Evolutionary conservation across 352 stramenopile genomes (phyloP).

Genomic region (Phytopythium sindhum): DNA sequence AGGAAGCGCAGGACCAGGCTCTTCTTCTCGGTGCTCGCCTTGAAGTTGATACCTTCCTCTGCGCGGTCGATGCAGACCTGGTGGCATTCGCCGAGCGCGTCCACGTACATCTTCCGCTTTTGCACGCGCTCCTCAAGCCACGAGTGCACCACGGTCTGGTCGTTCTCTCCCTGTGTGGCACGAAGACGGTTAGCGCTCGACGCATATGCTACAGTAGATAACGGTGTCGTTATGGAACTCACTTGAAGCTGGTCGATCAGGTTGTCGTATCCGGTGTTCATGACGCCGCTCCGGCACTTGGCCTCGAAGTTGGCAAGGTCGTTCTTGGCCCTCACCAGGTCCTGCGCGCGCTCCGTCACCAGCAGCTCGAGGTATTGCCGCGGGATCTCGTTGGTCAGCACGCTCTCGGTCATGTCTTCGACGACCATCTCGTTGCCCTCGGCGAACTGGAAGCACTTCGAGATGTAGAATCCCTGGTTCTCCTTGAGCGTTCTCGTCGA

Average conservation of each 20-base stretch:
- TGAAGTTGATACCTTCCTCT: constrained; percentile 74
- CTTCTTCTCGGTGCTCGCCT: constrained; percentile 83
- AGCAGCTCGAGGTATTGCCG: constrained; percentile 73
- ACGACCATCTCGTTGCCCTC: constrained; percentile 73
- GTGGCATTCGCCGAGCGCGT: constrained; percentile 64
- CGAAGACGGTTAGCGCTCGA: constrained; percentile 31
- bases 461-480: constrained; percentile 72
- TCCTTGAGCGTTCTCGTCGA: constrained; percentile 71
- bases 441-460: constrained; percentile 79
- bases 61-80: constrained; percentile 64
- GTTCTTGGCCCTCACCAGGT: constrained; percentile 45
- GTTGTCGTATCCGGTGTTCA: constrained; percentile 70
- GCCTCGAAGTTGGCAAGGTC: constrained; percentile 59
- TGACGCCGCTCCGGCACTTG: constrained; percentile 58
- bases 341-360: constrained; percentile 43
- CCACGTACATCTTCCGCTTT: constrained; percentile 65
- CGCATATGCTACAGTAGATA: not conserved
- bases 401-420: constrained; percentile 78
- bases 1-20: constrained; percentile 68
- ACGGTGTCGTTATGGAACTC: constrained; percentile 45
- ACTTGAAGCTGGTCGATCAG: constrained; percentile 85
- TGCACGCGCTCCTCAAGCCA: constrained; percentile 76
- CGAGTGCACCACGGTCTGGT: constrained; percentile 58
- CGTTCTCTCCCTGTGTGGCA: constrained; percentile 55
- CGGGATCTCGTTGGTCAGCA: constrained; percentile 79